Conservation (phyloP, 345 rosid genomes). For the Corchorus olitorius region DNA sequence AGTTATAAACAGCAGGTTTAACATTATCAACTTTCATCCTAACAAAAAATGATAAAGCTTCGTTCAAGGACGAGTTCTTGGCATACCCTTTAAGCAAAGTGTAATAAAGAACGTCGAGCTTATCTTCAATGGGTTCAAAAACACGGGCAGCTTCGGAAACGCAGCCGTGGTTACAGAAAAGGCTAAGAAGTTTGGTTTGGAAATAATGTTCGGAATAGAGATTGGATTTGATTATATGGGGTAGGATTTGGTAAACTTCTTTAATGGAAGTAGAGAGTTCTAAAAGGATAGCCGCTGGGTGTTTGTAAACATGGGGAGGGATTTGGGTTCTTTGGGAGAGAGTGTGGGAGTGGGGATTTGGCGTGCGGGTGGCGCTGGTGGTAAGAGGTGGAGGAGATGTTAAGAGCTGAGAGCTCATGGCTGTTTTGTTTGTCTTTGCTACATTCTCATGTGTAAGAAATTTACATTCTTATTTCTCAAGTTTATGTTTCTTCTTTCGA, state of each 20-base stretch:
- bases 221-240: conserved; percentile 64
- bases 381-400: conserved; percentile 22
- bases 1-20: conserved; percentile 65
- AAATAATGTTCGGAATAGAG: conserved; percentile 56
- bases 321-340: conserved; percentile 60
- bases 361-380: not conserved
- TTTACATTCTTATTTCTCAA: no score
- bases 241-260: conserved; percentile 65
- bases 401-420: conserved; percentile 38
- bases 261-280: conserved; percentile 60
- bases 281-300: conserved; percentile 76
- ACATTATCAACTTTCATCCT: conserved; percentile 68
- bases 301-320: conserved; percentile 67
- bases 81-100: conserved; percentile 85
- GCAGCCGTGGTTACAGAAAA: conserved; percentile 70
- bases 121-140: conserved; percentile 61
- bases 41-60: conserved; percentile 50
- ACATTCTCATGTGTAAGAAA: not conserved
- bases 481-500: no score
- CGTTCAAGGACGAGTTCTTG: conserved; percentile 47
- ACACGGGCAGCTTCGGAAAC: conserved; percentile 67
- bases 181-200: conserved; percentile 82
- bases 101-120: conserved; percentile 66
- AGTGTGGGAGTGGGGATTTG: conserved; percentile 31
- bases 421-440: not conserved